These are phyloP conservation scores for Apiospora rasikravindrae DNA, from an alignment of 2,329 filamentous ascomycete genomes.

Conservation along the genomic window DNA sequence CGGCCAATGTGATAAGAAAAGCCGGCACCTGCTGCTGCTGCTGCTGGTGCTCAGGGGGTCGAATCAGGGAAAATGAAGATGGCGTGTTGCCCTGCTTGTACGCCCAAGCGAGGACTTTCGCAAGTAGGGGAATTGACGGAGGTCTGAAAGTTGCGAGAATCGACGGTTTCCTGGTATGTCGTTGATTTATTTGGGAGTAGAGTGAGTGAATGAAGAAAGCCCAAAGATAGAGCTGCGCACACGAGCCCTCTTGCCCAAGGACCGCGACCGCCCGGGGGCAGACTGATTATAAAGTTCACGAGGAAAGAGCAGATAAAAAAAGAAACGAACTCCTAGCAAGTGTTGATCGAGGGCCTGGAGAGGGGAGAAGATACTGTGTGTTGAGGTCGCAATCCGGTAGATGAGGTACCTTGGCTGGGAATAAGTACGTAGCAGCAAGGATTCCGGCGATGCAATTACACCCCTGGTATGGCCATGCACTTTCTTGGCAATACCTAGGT, in stretches of 20 bases:
- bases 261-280: slow-evolving; percentile 12
- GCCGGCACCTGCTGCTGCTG: slow-evolving; percentile 5
- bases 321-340: neutral
- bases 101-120: neutral
- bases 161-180: neutral
- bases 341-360: neutral
- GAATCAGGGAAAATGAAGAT: slow-evolving; percentile 12
- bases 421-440: slow-evolving; percentile 19
- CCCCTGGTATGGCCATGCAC: slow-evolving; percentile 10
- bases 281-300: slow-evolving; percentile 16
- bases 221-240: slow-evolving; percentile 8
- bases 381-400: slow-evolving; percentile 12
- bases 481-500: slow-evolving; percentile 2
- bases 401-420: slow-evolving; percentile 19
- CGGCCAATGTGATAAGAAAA: slow-evolving; percentile 16
- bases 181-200: neutral
- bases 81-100: slow-evolving; percentile 13
- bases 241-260: slow-evolving; percentile 4
- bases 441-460: slow-evolving; percentile 7
- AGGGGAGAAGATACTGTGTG: slow-evolving; percentile 19
- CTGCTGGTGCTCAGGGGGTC: slow-evolving; percentile 9
- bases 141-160: neutral
- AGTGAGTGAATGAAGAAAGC: neutral
- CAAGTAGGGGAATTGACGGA: neutral
- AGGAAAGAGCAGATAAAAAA: slow-evolving; percentile 17